A percentile compares a stretch with the other conserved stretches of the same genome.
phyloP scores from a whole-genome alignment of 2,329 filamentous ascomycete genomes.

The Alternaria sp. region DNA sequence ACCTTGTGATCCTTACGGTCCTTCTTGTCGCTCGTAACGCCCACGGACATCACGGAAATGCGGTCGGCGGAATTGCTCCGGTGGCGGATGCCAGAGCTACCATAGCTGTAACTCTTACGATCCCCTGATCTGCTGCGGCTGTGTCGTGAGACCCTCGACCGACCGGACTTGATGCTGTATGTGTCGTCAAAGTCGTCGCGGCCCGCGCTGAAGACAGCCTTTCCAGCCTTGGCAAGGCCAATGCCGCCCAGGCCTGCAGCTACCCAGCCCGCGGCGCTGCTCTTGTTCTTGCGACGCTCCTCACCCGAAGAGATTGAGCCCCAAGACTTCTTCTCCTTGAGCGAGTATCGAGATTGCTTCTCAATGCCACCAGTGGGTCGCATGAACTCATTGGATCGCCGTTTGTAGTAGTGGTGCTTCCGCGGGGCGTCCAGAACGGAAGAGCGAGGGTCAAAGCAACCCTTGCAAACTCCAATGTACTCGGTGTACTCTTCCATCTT shows the following conservation, averaged over 20 bases:
- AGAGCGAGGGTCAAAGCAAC: constrained; percentile 68
- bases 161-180: constrained; percentile 64
- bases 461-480: constrained; percentile 68
- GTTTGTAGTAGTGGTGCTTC: constrained; percentile 62
- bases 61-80: constrained; percentile 48
- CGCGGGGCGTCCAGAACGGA: constrained; percentile 64
- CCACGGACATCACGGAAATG: constrained; percentile 43
- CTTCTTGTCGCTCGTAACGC: constrained; percentile 42
- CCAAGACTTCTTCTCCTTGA: constrained; percentile 40
- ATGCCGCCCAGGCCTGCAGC: constrained; percentile 62
- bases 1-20: constrained; percentile 47
- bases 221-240: constrained; percentile 59
- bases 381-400: constrained; percentile 53
- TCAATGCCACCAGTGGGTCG: constrained; percentile 58
- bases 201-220: constrained; percentile 58
- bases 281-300: constrained; percentile 49
- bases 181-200: constrained; percentile 65
- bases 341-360: constrained; percentile 63
- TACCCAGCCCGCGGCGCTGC: constrained; percentile 57
- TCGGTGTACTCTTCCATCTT: constrained; percentile 73
- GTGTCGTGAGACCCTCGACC: constrained; percentile 37
- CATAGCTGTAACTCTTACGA: constrained; percentile 54
- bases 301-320: constrained; percentile 40
- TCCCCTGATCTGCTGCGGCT: constrained; percentile 49
- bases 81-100: constrained; percentile 49